Percentiles rank a stretch among this genome's conserved stretches.
phyloP scores from a whole-genome alignment of 345 rosid genomes.

The Corchorus olitorius region DNA sequence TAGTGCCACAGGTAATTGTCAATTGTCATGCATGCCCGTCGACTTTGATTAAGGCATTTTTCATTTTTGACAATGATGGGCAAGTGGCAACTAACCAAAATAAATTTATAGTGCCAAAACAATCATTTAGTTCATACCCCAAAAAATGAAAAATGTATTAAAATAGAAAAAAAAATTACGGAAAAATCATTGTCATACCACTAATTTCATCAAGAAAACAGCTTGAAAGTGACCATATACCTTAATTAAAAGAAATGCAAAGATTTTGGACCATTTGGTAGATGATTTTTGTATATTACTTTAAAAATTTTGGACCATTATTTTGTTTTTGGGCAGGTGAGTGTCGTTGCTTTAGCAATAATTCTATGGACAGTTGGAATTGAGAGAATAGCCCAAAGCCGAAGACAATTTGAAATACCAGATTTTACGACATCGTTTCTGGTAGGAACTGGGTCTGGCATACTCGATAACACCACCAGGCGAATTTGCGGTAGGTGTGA shows the following conservation, averaged over 20 bases:
- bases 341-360: constrained; percentile 29
- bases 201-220: no score
- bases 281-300: no score
- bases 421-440: constrained; percentile 47
- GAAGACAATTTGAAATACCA: neutral
- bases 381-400: constrained; percentile 22
- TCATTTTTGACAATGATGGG: neutral
- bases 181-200: no score
- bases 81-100: neutral
- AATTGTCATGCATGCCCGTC: neutral
- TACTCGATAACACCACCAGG: constrained; percentile 19
- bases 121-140: neutral
- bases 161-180: no score
- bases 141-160: neutral
- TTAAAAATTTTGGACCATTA: neutral
- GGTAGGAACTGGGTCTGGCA: constrained; percentile 35
- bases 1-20: constrained; percentile 47
- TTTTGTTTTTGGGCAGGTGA: constrained; percentile 30
- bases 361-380: constrained; percentile 37
- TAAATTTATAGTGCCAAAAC: no score
- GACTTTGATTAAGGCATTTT: no score
- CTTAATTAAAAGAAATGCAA: no score
- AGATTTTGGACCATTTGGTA: neutral
- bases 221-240: no score
- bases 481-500: constrained; percentile 33